Conservation (phyloP, 2,329 filamentous ascomycete genomes). For the Ophiosphaerella herpotricha region DNA sequence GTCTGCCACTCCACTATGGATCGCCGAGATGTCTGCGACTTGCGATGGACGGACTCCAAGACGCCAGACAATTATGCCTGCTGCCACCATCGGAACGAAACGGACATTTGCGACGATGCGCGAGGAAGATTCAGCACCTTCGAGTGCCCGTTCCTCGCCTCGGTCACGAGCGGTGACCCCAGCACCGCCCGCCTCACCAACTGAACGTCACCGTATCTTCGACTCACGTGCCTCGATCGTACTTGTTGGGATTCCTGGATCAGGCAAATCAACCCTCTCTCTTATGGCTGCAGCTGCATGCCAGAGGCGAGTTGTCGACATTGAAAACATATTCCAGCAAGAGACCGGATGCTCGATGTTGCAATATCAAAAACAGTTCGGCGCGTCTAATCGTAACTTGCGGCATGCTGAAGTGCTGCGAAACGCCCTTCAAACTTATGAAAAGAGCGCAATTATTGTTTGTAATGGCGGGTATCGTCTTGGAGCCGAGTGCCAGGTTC, state of each 20-base stretch:
- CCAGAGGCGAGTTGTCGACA: slow-evolving; percentile 69
- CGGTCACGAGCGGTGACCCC: slow-evolving; percentile 18
- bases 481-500: slow-evolving; percentile 63
- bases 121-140: slow-evolving; percentile 16
- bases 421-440: slow-evolving; percentile 62
- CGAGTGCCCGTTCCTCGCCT: slow-evolving; percentile 14
- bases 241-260: slow-evolving; percentile 73
- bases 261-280: slow-evolving; percentile 75
- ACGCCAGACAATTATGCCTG: slow-evolving; percentile 25
- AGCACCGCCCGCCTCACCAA: slow-evolving; percentile 19
- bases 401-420: slow-evolving; percentile 67
- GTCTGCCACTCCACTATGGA: slow-evolving; percentile 6
- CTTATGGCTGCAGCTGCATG: slow-evolving; percentile 75
- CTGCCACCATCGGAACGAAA: slow-evolving; percentile 33
- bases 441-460: slow-evolving; percentile 68
- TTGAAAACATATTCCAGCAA: slow-evolving; percentile 69
- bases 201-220: slow-evolving; percentile 51
- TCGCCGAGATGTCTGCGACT: slow-evolving; percentile 4
- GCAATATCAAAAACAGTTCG: slow-evolving; percentile 66
- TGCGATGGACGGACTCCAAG: slow-evolving; percentile 2
- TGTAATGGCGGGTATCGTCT: slow-evolving; percentile 68
- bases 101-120: slow-evolving; percentile 33
- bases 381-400: slow-evolving; percentile 64
- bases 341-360: slow-evolving; percentile 64
- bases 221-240: slow-evolving; percentile 69